These are phyloP conservation scores for Paramarasmius palmivorus DNA, from an alignment of 1,284 basidiomycete genomes.

Conservation along the genomic window DNA sequence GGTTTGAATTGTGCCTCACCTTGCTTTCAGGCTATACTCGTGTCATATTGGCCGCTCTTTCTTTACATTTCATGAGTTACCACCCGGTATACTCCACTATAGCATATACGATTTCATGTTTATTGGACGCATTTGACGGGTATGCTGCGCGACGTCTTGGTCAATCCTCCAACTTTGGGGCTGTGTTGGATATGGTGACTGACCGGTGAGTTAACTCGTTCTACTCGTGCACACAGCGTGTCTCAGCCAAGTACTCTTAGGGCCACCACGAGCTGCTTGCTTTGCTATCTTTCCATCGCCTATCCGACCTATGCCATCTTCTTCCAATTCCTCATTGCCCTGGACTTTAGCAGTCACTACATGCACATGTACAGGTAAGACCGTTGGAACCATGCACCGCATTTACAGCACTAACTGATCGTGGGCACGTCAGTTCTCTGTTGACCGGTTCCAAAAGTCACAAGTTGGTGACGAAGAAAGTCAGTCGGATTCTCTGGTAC, in stretches of 20 bases:
- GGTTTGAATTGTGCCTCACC: slow-evolving; percentile 1
- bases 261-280: slow-evolving; percentile 93
- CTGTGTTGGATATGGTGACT: slow-evolving; percentile 99
- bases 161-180: slow-evolving; percentile 96
- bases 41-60: slow-evolving; percentile 87
- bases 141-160: slow-evolving; percentile 88
- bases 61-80: slow-evolving; percentile 92
- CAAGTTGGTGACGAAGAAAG: slow-evolving; percentile 89
- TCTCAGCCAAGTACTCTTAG: slow-evolving; percentile 37
- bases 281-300: slow-evolving; percentile 91
- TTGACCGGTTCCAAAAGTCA: slow-evolving; percentile 92
- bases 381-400: no score
- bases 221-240: not conserved
- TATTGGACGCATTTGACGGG: slow-evolving; percentile 96
- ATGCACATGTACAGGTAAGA: slow-evolving; percentile 99
- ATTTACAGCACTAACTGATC: slow-evolving; percentile 9
- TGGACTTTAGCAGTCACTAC: slow-evolving; percentile 98
- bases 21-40: slow-evolving; percentile 87
- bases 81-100: slow-evolving; percentile 93
- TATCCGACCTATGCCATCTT: slow-evolving; percentile 83
- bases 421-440: slow-evolving; percentile 60
- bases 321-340: slow-evolving; percentile 95
- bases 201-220: slow-evolving; percentile 70
- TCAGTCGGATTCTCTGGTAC: slow-evolving; percentile 87
- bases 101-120: slow-evolving; percentile 89